Percentiles rank a stretch among this genome's conserved stretches.
Conservation (phyloP, 2,329 filamentous ascomycete genomes). For the Penicillium janthinellum region DNA sequence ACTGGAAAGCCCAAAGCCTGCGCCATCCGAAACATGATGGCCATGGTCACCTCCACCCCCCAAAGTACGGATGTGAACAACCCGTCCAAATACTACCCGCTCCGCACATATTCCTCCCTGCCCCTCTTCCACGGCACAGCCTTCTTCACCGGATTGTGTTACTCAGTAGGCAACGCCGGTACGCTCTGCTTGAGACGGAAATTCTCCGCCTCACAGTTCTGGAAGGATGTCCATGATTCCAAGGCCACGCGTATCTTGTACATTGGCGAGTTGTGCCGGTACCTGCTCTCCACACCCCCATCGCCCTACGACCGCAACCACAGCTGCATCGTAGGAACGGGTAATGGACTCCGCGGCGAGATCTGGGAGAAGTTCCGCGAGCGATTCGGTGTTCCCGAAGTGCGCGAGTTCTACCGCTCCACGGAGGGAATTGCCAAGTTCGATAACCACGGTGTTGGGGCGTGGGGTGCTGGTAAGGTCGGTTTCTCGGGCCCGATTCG, state of each 20-base stretch:
- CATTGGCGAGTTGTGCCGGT: constrained; percentile 54
- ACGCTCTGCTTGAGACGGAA: constrained; percentile 50
- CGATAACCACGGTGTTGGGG: constrained; percentile 46
- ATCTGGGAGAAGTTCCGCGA: constrained; percentile 52
- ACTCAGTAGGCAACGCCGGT: constrained; percentile 42
- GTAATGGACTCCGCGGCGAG: constrained; percentile 52
- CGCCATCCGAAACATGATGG: constrained; percentile 43
- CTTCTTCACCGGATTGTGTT: constrained; percentile 49
- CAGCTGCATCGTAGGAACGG: constrained; percentile 47
- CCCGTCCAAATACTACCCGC: constrained; percentile 45
- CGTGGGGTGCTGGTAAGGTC: constrained; percentile 48
- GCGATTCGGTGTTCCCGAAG: constrained; percentile 48
- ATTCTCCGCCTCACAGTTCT: constrained; percentile 51
- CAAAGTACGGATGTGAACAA: constrained; percentile 39
- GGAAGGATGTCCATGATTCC: constrained; percentile 48
- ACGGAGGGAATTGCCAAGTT: constrained; percentile 52
- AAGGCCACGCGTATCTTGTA: constrained; percentile 48
- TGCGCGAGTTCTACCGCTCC: constrained; percentile 52
- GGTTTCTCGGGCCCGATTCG: constrained; percentile 48
- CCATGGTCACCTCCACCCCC: constrained; percentile 42
- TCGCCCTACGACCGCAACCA: constrained; percentile 50
- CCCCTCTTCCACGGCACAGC: constrained; percentile 55
- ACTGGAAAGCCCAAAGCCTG: constrained; percentile 53
- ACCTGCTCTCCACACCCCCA: constrained; percentile 49
- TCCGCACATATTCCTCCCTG: constrained; percentile 52